phyloP scores from a whole-genome alignment of 805 yeast species.

The Phaffomyces thermotolerans region DNA sequence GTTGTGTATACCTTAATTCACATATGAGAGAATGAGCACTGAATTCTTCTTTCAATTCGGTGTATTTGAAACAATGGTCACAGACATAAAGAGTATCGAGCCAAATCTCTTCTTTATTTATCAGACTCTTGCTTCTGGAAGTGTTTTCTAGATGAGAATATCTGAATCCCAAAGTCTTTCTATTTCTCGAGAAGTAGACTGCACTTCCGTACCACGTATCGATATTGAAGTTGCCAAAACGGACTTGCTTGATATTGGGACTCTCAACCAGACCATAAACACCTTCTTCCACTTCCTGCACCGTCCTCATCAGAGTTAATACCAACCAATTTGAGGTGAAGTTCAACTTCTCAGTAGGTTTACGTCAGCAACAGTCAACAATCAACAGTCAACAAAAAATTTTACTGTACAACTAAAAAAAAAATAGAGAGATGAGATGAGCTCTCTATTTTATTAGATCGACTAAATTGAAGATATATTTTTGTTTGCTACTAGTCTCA shows the following conservation, averaged over 20 bases:
- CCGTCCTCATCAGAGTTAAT: no score
- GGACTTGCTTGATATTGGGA: constrained; percentile 59
- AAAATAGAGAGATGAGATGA: not conserved
- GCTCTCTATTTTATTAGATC: no score
- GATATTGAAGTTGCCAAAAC: constrained; percentile 60
- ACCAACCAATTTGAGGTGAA: no score
- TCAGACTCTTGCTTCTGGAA: constrained; percentile 6
- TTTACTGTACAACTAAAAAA: not conserved
- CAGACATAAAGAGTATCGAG: constrained; percentile 62
- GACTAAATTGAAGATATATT: no score
- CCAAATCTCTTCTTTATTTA: constrained; percentile 36
- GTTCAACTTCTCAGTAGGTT: no score
- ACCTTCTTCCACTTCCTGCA: constrained; percentile 29
- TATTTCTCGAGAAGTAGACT: constrained; percentile 57
- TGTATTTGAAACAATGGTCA: constrained; percentile 77
- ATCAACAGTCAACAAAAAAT: no score
- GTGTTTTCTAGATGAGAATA: constrained; percentile 16
- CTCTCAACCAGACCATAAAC: constrained; percentile 55
- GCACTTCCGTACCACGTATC: constrained; percentile 87
- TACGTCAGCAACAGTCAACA: no score
- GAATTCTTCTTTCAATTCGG: constrained; percentile 40
- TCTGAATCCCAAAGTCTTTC: constrained; percentile 39
- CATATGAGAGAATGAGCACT: constrained; percentile 45
- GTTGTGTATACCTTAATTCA: constrained; percentile 32
- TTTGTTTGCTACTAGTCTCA: not conserved